Base-by-base conservation (phyloP, 495 filamentous ascomycete species). In the Neurospora africana region DNA sequence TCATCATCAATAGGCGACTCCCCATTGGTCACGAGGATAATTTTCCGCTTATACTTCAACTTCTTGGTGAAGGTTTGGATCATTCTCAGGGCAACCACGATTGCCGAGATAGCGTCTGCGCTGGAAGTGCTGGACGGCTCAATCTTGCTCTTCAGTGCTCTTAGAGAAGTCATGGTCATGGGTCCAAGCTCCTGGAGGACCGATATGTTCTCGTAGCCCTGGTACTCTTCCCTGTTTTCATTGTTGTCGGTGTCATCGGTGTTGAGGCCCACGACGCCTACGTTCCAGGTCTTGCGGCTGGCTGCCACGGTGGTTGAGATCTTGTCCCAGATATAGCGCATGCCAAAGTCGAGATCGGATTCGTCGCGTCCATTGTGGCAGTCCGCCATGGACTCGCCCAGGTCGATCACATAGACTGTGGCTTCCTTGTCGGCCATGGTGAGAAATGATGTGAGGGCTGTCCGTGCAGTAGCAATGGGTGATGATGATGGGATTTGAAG, bases 321-420 rank as follows among this genome's bases (percentile, higher is more conserved):
- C 76, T 90, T 93, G 80, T 98, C 95, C 95, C 95, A 99, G 68
- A 99, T 88, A 85, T 97, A 99, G 71, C 88, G 88, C 91, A 98
- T 91, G 23, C 89, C 87, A 86, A 89, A 98, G 71, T 97, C 92
- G 5, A 98, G 88, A 81, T 98, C 92, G 19, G 92, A 91, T 77
- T 94, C 86, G 8, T 80, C 76, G 68, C 96, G 89, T n/a, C 90
- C 93, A 84, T 90, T 84, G 73, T 88, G 87, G 73, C 85, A 87
- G 76, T 92, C 84, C 65, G 87, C 90, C 92, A 97, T 98, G 23
- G 95, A 92, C 74, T 80, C 82, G 68, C 92, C 94, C 33, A 97
- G 85, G 80, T 98, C 95, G 68, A 99, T 80, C 76, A 98, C 89
- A 81, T 96, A 99, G 19, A 98, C 89, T 6, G 92, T 94, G 15